Evolutionary conservation across 176 grass and related monocot genomes (phyloP).

Genomic region (Calamus simplicifolius): DNA sequence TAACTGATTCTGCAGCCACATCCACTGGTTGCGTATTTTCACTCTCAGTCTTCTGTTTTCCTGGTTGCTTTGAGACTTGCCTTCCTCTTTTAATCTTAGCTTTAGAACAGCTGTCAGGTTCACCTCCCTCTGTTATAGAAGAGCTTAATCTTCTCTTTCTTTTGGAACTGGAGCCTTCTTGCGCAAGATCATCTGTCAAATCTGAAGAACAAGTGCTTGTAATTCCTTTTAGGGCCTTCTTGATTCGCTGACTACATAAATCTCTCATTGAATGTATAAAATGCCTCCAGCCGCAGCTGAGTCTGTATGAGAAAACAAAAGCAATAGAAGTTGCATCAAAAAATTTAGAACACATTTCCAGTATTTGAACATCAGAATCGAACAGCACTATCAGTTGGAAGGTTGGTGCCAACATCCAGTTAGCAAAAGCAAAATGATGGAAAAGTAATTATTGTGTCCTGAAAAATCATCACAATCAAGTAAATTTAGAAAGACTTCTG

Average conservation of each 20-base stretch:
- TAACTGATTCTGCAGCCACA: background rate
- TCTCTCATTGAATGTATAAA: constrained; percentile 97
- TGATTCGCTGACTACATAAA: constrained; percentile 90
- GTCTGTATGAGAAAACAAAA: constrained; percentile 57
- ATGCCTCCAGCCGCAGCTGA: constrained; percentile 78
- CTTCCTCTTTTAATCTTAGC: constrained; percentile 3
- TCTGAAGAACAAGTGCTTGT: constrained; percentile 51
- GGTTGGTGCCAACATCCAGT: too few relatives aligned
- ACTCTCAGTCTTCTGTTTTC: background rate
- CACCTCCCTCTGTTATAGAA: background rate
- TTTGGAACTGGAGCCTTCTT: constrained; percentile 19
- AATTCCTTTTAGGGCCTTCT: constrained; percentile 96
- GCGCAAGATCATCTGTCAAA: constrained; percentile 40
- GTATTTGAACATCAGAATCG: too few relatives aligned
- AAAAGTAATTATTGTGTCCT: too few relatives aligned
- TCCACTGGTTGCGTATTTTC: background rate
- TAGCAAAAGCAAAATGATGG: too few relatives aligned
- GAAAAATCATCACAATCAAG: too few relatives aligned
- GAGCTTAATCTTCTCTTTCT: background rate
- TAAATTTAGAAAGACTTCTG: too few relatives aligned
- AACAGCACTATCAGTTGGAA: too few relatives aligned
- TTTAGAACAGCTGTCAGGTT: background rate
- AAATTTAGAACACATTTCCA: too few relatives aligned
- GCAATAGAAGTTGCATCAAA: too few relatives aligned
- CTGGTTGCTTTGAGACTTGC: background rate